phyloP scores from a whole-genome alignment of 257 asterid species.

The Agastache rugosa region DNA sequence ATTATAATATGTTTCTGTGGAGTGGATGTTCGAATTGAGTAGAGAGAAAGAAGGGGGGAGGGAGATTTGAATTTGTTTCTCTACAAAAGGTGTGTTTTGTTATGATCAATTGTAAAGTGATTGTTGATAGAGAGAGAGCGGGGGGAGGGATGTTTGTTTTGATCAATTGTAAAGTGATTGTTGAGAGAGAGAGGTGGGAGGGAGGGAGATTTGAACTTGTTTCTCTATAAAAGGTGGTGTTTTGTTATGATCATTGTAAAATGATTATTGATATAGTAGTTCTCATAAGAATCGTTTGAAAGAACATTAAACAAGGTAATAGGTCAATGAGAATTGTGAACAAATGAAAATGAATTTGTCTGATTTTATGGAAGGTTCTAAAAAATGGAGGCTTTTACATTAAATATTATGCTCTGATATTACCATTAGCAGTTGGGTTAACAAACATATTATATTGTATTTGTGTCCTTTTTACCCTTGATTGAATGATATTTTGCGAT shows the following conservation, averaged over 20 bases:
- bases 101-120: neutral
- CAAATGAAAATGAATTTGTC: conserved; percentile 10
- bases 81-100: neutral
- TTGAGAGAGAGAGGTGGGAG: too few relatives aligned
- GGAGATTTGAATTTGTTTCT: neutral
- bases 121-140: conserved; percentile 11
- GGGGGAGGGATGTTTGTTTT: too few relatives aligned
- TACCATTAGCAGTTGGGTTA: neutral
- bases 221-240: neutral
- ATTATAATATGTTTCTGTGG: conserved; percentile 8
- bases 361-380: conserved; percentile 16
- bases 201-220: neutral
- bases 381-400: neutral
- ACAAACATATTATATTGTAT: neutral
- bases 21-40: neutral
- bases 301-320: neutral
- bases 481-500: neutral
- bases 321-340: neutral
- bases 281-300: neutral
- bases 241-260: neutral
- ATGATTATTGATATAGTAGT: neutral
- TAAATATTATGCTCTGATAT: neutral
- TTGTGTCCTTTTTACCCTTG: conserved; percentile 3
- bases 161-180: too few relatives aligned
- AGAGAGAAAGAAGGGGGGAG: neutral